Conservation (phyloP, 768 basidiomycete species). For the Psilocybe cyanescens region DNA sequence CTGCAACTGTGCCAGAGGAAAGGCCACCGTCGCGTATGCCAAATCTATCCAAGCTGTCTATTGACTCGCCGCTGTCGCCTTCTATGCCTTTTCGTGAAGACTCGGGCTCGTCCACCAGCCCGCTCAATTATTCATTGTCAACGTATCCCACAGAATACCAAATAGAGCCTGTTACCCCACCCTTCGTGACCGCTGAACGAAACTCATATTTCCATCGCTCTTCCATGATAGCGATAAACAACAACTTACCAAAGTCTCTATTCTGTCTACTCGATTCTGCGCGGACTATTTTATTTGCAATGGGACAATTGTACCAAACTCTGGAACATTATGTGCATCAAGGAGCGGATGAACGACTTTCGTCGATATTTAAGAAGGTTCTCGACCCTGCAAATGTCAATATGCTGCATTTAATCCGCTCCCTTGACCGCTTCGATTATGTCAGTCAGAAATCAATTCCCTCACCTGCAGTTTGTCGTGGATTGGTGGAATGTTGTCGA, state of each 20-base stretch:
- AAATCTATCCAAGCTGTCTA: not conserved
- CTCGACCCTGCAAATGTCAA: slow-evolving; percentile 83
- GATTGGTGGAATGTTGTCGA: slow-evolving; percentile 80
- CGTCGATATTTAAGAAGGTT: slow-evolving; percentile 80
- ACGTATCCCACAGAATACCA: slow-evolving; percentile 27
- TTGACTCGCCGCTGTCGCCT: slow-evolving; percentile 8
- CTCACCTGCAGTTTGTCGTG: slow-evolving; percentile 71
- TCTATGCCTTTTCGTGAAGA: slow-evolving; percentile 31
- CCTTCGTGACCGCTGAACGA: slow-evolving; percentile 76
- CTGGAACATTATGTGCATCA: slow-evolving; percentile 87
- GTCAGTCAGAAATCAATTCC: slow-evolving; percentile 73
- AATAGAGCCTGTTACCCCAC: slow-evolving; percentile 47
- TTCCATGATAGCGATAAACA: slow-evolving; percentile 72
- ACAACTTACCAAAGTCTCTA: slow-evolving; percentile 71
- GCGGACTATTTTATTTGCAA: slow-evolving; percentile 88
- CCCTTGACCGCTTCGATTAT: slow-evolving; percentile 90
- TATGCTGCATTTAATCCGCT: slow-evolving; percentile 83
- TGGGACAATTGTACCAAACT: slow-evolving; percentile 89
- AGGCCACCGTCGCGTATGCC: not conserved
- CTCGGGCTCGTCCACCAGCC: slow-evolving; percentile 42
- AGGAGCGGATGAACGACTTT: slow-evolving; percentile 81
- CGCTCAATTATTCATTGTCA: slow-evolving; percentile 28
- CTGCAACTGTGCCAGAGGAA: slow-evolving; percentile 16
- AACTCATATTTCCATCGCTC: slow-evolving; percentile 95
- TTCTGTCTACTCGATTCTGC: slow-evolving; percentile 82